These are phyloP conservation scores for Dryas octopetala DNA, from an alignment of 306 rosid genomes.

Conservation along the genomic window DNA sequence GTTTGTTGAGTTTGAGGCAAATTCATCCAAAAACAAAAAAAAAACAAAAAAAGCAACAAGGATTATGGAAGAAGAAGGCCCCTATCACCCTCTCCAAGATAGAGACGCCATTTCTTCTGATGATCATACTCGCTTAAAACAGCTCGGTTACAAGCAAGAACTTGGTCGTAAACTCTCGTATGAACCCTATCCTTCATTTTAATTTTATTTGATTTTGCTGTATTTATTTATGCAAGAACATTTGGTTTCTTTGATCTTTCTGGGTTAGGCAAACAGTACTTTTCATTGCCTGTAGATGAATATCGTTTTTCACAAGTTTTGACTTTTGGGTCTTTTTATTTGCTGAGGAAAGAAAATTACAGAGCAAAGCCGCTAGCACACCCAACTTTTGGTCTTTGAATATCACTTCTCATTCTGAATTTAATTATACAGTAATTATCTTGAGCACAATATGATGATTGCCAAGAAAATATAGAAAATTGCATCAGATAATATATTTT, in stretches of 20 bases:
- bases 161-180: conserved; percentile 47
- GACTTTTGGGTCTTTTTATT: not conserved
- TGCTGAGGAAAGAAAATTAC: too few species aligned
- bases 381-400: not conserved
- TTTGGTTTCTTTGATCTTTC: not conserved
- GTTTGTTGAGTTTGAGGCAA: not conserved
- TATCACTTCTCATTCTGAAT: not conserved
- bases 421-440: not conserved
- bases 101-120: conserved; percentile 30
- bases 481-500: not conserved
- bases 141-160: conserved; percentile 53
- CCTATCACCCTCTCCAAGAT: conserved; percentile 15
- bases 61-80: conserved; percentile 8
- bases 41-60: not conserved
- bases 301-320: not conserved
- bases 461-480: not conserved
- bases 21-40: not conserved
- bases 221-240: not conserved
- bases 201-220: not conserved
- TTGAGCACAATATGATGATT: not conserved
- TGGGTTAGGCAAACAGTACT: not conserved
- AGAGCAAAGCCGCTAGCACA: too few species aligned
- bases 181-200: not conserved
- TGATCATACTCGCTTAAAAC: conserved; percentile 23
- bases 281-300: not conserved